Conservation (phyloP, 495 filamentous ascomycete genomes). For the Penicillium desertorum region DNA sequence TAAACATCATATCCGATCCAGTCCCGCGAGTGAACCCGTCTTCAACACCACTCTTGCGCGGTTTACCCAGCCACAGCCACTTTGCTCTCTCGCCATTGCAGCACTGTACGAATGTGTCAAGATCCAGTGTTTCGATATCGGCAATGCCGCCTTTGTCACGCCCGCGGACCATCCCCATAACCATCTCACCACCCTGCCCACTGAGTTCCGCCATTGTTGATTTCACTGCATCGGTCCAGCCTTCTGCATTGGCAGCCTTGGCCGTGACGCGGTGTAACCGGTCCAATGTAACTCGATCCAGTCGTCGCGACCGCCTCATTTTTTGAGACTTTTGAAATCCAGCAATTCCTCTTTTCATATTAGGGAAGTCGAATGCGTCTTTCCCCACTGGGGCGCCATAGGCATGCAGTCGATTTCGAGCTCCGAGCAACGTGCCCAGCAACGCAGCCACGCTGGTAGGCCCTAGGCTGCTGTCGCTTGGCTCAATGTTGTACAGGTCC, state of each 20-base stretch:
- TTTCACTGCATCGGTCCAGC: slow-evolving; percentile 86
- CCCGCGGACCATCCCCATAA: slow-evolving; percentile 88
- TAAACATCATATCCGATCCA: slow-evolving; percentile 61
- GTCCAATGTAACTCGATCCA: slow-evolving; percentile 82
- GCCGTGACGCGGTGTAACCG: slow-evolving; percentile 77
- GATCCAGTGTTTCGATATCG: slow-evolving; percentile 85
- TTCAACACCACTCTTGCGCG: slow-evolving; percentile 58
- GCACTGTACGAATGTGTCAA: slow-evolving; percentile 77
- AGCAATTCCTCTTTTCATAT: slow-evolving; percentile 76
- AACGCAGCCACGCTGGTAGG: slow-evolving; percentile 90
- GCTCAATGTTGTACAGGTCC: slow-evolving; percentile 86
- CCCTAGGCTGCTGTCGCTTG: slow-evolving; percentile 85
- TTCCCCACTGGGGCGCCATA: slow-evolving; percentile 83
- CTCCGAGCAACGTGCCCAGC: slow-evolving; percentile 83
- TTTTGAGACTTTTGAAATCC: slow-evolving; percentile 90
- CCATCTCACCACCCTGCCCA: slow-evolving; percentile 92
- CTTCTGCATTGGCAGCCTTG: slow-evolving; percentile 81
- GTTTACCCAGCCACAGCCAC: slow-evolving; percentile 93
- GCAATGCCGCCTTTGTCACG: slow-evolving; percentile 85
- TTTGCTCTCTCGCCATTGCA: slow-evolving; percentile 78
- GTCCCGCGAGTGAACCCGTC: slow-evolving; percentile 52
- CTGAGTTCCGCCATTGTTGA: slow-evolving; percentile 91
- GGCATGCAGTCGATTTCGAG: slow-evolving; percentile 79
- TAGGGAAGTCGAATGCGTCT: slow-evolving; percentile 84
- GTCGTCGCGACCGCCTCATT: slow-evolving; percentile 67